Percentiles rank a stretch among this genome's conserved stretches.
Conservation (phyloP, 1,139 yeast species). For the Diutina rugosa region DNA sequence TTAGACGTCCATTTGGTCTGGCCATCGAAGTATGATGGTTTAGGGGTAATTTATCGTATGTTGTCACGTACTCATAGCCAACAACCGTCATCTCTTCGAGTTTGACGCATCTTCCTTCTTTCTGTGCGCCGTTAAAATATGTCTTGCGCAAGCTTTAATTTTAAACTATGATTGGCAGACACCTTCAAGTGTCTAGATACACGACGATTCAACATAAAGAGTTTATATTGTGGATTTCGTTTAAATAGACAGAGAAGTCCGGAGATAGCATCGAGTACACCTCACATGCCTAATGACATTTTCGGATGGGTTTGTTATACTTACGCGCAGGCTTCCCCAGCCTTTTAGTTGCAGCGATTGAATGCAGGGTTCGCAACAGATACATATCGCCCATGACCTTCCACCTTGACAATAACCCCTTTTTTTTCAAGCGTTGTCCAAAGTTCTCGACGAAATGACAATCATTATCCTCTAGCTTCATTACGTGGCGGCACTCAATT, state of each 20-base stretch:
- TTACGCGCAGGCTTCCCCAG: not conserved
- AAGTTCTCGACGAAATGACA: not conserved
- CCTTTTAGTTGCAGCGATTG: not conserved
- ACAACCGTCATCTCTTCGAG: not conserved
- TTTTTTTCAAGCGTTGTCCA: not conserved
- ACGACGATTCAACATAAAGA: not conserved
- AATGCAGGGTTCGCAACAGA: not conserved
- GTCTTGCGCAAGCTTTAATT: not conserved
- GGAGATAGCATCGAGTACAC: not conserved
- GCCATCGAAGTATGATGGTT: no score
- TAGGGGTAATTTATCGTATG: no score
- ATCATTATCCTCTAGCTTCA: not conserved
- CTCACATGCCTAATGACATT: not conserved
- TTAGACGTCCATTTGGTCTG: no score
- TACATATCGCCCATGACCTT: not conserved
- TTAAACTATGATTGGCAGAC: not conserved
- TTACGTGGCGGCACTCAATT: not conserved
- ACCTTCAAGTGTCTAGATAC: not conserved
- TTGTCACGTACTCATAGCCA: not conserved
- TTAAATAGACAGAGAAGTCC: no score
- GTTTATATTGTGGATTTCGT: no score
- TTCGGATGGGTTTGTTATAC: not conserved
- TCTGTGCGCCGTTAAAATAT: not conserved
- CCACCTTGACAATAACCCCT: not conserved
- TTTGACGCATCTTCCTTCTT: no score